phyloP scores from a whole-genome alignment of 164 flowering plant genomes.

The Vitis labrusca region DNA sequence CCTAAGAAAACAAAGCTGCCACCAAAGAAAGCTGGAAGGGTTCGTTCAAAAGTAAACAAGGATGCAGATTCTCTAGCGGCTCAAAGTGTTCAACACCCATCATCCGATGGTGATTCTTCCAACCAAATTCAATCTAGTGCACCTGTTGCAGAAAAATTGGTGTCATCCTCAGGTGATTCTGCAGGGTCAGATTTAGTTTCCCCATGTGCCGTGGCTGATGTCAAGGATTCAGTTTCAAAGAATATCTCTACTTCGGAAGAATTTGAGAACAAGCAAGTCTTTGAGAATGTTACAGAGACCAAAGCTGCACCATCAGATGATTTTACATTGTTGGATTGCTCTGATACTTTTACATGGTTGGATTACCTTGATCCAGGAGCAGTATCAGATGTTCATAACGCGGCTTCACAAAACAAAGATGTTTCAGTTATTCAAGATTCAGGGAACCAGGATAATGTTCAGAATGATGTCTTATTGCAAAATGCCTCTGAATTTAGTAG shows the following conservation, averaged over 20 bases:
- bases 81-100: constrained; percentile 22
- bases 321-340: constrained; percentile 43
- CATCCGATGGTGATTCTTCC: constrained; percentile 29
- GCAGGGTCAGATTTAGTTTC: constrained; percentile 18
- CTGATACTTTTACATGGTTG: constrained; percentile 12
- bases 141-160: constrained; percentile 25
- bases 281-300: constrained; percentile 16
- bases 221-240: constrained; percentile 18
- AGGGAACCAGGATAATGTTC: constrained; percentile 10
- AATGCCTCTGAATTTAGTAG: constrained; percentile 18
- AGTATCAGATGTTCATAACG: not conserved
- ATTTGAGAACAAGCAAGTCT: constrained; percentile 17
- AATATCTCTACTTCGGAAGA: constrained; percentile 15
- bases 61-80: constrained; percentile 17
- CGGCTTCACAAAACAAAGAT: constrained; percentile 1
- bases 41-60: constrained; percentile 38
- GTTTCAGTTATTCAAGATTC: constrained; percentile 12
- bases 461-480: constrained; percentile 14
- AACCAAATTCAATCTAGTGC: constrained; percentile 16
- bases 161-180: constrained; percentile 19
- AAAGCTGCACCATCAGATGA: constrained; percentile 16
- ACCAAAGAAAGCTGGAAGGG: constrained; percentile 52
- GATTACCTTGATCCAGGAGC: constrained; percentile 18
- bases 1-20: constrained; percentile 61
- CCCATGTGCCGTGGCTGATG: constrained; percentile 13